Evolutionary conservation across 805 yeast species (phyloP), one percentile per base, ranked within the genome.

Genomic region (Henningerozyma blattae): DNA sequence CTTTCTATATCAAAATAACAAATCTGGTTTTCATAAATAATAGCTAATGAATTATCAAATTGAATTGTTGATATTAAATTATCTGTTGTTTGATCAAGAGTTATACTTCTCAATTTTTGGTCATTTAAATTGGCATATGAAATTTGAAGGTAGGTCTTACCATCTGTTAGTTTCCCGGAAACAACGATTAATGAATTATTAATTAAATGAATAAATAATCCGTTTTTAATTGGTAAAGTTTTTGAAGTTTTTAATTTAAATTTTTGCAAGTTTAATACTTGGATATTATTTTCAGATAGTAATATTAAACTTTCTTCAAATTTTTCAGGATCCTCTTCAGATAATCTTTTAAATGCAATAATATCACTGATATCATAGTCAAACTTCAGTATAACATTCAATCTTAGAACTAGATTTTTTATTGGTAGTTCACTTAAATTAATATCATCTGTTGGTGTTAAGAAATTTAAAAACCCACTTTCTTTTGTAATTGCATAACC

Each of bases 401-500:
- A 40, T 4, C 52, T 40, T 20, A 57, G 40, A 31, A 54, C 59
- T n/a, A 52, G 34, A 25, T 39, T 48, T 32, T 46, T 50, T 2
- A 57, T 42, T 3, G 60, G 55, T 30, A 55, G 31, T 34, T 56
- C 62, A 17, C 45, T 53, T 3, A 40, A 28, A n/a, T 41, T 38
- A n/a, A n/a, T n/a, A 12, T 50, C 51, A 13, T 38, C 39, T 15
- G 43, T 37, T 15, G 40, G 35, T 18, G 37, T 38, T 36, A 52
- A 31, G 31, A 49, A 40, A 27, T 50, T 52, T 15, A 57, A 37
- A 27, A 54, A 45, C 4, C 56, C 47, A 24, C 44, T 48, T 22
- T 54, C 60, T 28, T 48, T 55, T 13, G 49, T 45, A 6, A 47
- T 45, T 6, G 47, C 41, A 27, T 46, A 54, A 2, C 62, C 62